phyloP scores from a whole-genome alignment of 1,284 basidiomycete species.

The Schizopora paradoxa region DNA sequence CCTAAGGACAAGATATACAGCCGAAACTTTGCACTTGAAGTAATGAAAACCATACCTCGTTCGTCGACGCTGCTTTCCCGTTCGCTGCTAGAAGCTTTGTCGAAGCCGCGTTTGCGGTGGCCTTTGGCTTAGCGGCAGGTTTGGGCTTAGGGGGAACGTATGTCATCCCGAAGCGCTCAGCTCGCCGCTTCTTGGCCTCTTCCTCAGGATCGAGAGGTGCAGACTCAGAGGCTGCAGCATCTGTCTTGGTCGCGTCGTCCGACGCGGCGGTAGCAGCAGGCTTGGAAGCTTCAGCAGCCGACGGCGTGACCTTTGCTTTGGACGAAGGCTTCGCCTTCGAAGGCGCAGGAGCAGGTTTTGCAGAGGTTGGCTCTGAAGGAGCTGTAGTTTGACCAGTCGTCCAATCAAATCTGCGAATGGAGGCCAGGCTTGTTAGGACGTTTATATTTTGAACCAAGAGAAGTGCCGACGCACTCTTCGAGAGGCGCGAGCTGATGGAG shows the following conservation, averaged over 20 bases:
- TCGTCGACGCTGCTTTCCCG: neutral
- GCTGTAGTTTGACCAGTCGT: conserved; percentile 10
- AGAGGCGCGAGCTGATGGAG: conserved; percentile 37
- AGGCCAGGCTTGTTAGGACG: neutral
- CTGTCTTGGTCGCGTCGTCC: conserved; percentile 15
- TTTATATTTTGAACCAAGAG: neutral
- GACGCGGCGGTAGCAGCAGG: conserved; percentile 9
- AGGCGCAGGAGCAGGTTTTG: neutral
- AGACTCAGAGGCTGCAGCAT: conserved; percentile 12
- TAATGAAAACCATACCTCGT: conserved; percentile 10
- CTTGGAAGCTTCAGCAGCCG: neutral
- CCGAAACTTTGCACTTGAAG: conserved; percentile 8
- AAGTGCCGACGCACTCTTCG: conserved; percentile 35
- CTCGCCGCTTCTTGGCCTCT: conserved; percentile 53
- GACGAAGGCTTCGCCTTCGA: neutral
- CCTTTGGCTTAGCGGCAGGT: conserved; percentile 15
- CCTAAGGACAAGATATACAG: conserved; percentile 28
- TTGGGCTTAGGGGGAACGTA: conserved; percentile 41
- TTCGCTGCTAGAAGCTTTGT: neutral
- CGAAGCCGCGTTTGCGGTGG: neutral
- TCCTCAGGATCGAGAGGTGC: conserved; percentile 30
- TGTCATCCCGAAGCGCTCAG: conserved; percentile 63
- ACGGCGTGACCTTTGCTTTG: too few relatives aligned
- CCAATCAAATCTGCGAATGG: conserved; percentile 10
- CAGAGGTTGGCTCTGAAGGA: too few relatives aligned